These are phyloP conservation scores for Cytospora piceicola DNA, from an alignment of 2,329 filamentous ascomycete species.

Conservation along the genomic window DNA sequence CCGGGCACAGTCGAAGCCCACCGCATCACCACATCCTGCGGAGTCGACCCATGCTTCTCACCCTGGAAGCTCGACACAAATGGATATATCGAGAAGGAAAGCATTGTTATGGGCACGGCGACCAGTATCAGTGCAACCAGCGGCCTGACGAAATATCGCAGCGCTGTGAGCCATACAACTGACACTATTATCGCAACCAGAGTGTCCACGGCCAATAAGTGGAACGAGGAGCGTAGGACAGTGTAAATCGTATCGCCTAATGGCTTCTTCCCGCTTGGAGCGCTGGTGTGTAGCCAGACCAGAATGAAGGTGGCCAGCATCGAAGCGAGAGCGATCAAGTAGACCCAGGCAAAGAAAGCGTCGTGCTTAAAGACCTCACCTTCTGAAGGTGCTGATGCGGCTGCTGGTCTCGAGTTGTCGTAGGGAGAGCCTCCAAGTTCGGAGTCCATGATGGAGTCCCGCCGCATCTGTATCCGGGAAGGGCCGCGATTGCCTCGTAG, in stretches of 20 bases:
- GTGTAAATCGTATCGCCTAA: slow-evolving; percentile 95
- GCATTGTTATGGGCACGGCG: slow-evolving; percentile 81
- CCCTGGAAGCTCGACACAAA: slow-evolving; percentile 89
- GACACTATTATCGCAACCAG: slow-evolving; percentile 87
- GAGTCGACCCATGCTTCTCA: slow-evolving; percentile 68
- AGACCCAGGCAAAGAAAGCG: slow-evolving; percentile 88
- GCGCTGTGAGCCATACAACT: slow-evolving; percentile 83
- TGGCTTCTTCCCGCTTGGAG: slow-evolving; percentile 68
- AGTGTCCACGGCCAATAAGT: slow-evolving; percentile 89
- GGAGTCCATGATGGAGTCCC: slow-evolving; percentile 50
- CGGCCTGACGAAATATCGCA: slow-evolving; percentile 86
- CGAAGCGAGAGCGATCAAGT: slow-evolving; percentile 80
- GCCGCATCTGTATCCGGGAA: slow-evolving; percentile 46
- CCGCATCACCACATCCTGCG: slow-evolving; percentile 90
- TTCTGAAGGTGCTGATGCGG: slow-evolving; percentile 48
- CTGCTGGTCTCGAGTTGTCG: slow-evolving; percentile 44
- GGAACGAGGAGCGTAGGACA: slow-evolving; percentile 81
- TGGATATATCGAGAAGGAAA: slow-evolving; percentile 89
- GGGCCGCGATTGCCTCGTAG: slow-evolving; percentile 51
- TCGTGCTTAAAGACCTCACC: slow-evolving; percentile 81
- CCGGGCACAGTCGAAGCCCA: slow-evolving; percentile 81
- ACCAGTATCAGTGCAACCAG: slow-evolving; percentile 80
- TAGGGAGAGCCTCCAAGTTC: slow-evolving; percentile 45
- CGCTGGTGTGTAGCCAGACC: slow-evolving; percentile 84
- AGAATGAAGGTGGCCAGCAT: slow-evolving; percentile 88